Percentiles rank a stretch among this genome's conserved stretches.
Evolutionary conservation across 768 basidiomycete species (phyloP).

Genomic region (Russula vinacea): DNA sequence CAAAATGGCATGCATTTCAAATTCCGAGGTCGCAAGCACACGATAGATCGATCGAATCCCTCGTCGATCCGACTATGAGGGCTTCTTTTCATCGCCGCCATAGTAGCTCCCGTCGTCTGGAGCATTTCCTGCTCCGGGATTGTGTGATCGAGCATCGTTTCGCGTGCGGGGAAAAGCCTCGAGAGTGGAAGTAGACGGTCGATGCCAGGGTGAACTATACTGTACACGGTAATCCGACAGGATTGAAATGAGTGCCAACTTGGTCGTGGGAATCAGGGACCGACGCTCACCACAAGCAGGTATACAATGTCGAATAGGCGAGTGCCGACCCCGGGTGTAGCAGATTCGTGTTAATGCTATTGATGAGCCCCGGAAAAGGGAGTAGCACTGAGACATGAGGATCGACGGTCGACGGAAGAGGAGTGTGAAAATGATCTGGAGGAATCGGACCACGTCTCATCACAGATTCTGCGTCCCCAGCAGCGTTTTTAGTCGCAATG

Average conservation of each 20-base stretch:
- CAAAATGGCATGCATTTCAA: neutral
- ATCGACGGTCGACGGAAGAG: too few species aligned
- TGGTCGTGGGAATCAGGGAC: neutral
- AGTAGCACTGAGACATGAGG: conserved; percentile 67
- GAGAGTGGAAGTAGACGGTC: conserved; percentile 19
- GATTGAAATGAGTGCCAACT: neutral
- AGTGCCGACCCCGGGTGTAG: conserved; percentile 53
- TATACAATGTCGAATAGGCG: conserved; percentile 70
- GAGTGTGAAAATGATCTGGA: too few species aligned
- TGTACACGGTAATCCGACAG: too few species aligned
- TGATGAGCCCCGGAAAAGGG: conserved; percentile 72
- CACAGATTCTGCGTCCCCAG: too few species aligned
- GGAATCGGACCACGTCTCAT: too few species aligned
- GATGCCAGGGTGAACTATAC: conserved; percentile 30
- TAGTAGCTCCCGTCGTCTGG: conserved; percentile 3
- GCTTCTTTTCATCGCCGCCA: neutral
- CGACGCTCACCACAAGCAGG: conserved; percentile 60
- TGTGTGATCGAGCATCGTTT: conserved; percentile 26
- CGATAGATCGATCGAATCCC: neutral
- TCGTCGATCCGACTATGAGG: neutral
- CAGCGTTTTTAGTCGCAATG: too few species aligned
- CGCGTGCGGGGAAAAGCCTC: conserved; percentile 16
- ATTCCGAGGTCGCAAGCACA: neutral
- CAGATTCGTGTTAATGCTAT: conserved; percentile 67
- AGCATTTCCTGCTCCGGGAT: conserved; percentile 8